Conservation (phyloP, 75 land plant species). For the Isoetes taiwanensis region DNA sequence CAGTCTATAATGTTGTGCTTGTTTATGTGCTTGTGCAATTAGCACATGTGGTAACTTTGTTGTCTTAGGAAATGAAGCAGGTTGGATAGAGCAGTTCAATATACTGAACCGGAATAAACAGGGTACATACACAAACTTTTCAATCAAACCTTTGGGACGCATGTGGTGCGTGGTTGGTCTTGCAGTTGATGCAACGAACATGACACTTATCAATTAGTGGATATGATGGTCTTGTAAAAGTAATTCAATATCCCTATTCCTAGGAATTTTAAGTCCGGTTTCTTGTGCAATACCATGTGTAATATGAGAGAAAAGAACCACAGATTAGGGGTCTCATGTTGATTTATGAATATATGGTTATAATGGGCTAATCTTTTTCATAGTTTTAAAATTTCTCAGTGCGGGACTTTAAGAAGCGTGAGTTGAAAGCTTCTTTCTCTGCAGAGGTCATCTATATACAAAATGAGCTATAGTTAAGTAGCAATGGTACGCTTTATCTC, state of each 20-base stretch:
- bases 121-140: slow-evolving; percentile 53
- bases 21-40: slow-evolving; percentile 62
- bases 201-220: slow-evolving; percentile 70
- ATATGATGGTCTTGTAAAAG: slow-evolving; percentile 84
- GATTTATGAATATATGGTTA: too few relatives aligned
- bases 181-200: slow-evolving; percentile 86
- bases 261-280: too few relatives aligned
- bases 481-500: slow-evolving; percentile 91
- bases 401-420: slow-evolving; percentile 73
- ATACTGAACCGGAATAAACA: slow-evolving; percentile 81
- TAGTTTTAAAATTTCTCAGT: too few relatives aligned
- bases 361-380: too few relatives aligned
- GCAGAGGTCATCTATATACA: slow-evolving; percentile 49
- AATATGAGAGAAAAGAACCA: too few relatives aligned
- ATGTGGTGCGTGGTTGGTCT: slow-evolving; percentile 71
- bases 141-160: slow-evolving; percentile 46
- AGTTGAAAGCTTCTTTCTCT: slow-evolving; percentile 47
- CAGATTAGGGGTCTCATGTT: too few relatives aligned
- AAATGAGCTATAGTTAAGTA: slow-evolving; percentile 58
- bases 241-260: too few relatives aligned
- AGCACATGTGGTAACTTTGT: slow-evolving; percentile 96
- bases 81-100: slow-evolving; percentile 85
- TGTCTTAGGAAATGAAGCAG: slow-evolving; percentile 76
- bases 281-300: too few relatives aligned
- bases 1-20: not conserved